A percentile compares a stretch with the other conserved stretches of the same genome.
phyloP scores from a whole-genome alignment of 345 rosid genomes.

The Psidium guajava region DNA sequence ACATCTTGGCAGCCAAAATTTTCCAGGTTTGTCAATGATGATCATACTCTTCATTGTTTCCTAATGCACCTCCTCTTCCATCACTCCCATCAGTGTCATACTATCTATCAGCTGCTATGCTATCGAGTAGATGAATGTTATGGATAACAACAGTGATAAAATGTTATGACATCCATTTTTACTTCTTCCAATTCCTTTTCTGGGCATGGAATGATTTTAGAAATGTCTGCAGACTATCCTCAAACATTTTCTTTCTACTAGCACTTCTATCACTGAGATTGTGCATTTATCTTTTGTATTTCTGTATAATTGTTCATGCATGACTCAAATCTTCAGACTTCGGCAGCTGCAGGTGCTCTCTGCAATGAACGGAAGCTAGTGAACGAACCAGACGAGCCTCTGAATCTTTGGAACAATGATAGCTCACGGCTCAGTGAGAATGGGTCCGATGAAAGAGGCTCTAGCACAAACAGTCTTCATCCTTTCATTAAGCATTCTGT shows the following conservation, averaged over 20 bases:
- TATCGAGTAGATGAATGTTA: background rate
- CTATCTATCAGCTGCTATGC: fast-evolving
- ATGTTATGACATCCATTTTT: background rate
- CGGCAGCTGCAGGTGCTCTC: background rate
- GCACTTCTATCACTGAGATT: background rate
- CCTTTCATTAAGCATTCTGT: background rate
- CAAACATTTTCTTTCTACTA: background rate
- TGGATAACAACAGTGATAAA: background rate
- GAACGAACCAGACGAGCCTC: background rate
- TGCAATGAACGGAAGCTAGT: background rate
- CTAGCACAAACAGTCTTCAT: background rate
- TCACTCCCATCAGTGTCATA: background rate
- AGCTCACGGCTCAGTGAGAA: background rate
- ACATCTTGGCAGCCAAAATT: background rate
- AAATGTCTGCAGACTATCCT: background rate
- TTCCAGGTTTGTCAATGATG: background rate
- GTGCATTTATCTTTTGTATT: background rate
- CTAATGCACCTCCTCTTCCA: background rate
- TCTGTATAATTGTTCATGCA: background rate
- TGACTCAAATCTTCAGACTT: background rate
- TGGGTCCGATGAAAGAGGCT: background rate
- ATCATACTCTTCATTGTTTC: background rate
- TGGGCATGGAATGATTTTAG: background rate
- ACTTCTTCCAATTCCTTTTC: background rate
- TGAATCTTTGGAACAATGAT: background rate